Conservation (phyloP, 1,284 basidiomycete species). For the Sporisorium exsertum region DNA sequence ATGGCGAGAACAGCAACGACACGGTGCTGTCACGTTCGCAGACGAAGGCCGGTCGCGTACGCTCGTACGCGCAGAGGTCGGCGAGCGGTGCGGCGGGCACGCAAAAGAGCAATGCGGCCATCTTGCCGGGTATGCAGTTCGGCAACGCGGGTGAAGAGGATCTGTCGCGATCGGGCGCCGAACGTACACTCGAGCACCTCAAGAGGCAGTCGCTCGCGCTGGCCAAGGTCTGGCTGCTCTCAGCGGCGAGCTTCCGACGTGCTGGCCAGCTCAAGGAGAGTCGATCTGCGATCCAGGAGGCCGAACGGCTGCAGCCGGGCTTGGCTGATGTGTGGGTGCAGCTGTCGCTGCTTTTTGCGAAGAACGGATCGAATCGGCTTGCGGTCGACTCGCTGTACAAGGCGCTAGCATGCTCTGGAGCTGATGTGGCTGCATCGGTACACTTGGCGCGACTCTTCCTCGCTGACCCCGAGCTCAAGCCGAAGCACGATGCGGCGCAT, state of each 20-base stretch:
- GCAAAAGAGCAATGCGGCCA: conserved; percentile 18
- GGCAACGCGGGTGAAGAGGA: conserved; percentile 24
- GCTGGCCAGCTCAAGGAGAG: conserved; percentile 89
- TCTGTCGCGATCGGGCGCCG: conserved; percentile 28
- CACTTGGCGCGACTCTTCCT: conserved; percentile 65
- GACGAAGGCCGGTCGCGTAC: conserved; percentile 20
- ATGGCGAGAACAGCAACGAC: conserved; percentile 31
- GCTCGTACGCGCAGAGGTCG: conserved; percentile 35
- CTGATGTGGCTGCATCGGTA: conserved; percentile 61
- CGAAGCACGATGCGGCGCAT: conserved; percentile 17
- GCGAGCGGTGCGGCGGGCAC: conserved; percentile 16
- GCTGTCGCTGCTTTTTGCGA: conserved; percentile 65
- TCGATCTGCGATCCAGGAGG: conserved; percentile 91
- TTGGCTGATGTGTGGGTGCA: conserved; percentile 95
- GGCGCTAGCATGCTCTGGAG: conserved; percentile 61
- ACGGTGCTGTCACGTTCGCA: conserved; percentile 24
- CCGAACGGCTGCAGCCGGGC: conserved; percentile 85
- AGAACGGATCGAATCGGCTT: conserved; percentile 29
- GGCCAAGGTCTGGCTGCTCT: conserved; percentile 91
- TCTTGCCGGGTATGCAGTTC: conserved; percentile 36
- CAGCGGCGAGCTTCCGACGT: conserved; percentile 90
- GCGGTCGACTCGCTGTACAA: conserved; percentile 67
- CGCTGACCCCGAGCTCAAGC: conserved; percentile 44
- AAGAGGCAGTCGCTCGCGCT: conserved; percentile 70
- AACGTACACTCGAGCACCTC: conserved; percentile 31